Conservation (phyloP, 2,329 filamentous ascomycete genomes). For the Colletotrichum sp. region DNA sequence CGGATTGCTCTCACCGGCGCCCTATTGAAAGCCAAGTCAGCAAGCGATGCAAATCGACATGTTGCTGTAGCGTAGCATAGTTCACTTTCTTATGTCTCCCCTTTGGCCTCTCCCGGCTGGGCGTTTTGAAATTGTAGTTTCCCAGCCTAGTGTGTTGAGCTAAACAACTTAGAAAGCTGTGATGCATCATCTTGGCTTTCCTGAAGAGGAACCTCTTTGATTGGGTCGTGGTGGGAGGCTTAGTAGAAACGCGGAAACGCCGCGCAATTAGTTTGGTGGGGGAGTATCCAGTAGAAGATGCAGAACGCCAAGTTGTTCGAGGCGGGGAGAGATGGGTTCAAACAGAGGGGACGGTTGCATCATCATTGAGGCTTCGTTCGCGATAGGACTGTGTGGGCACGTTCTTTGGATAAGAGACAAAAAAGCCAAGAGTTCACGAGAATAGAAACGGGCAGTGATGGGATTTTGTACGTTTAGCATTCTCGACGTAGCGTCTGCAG, state of each 20-base stretch:
- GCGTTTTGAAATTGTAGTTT: neutral
- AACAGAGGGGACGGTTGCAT: neutral
- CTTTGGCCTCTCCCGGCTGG: neutral
- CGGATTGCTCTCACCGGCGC: neutral
- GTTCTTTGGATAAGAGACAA: neutral
- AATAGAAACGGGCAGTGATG: slow-evolving; percentile 1
- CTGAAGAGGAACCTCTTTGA: neutral
- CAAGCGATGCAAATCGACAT: slow-evolving; percentile 1
- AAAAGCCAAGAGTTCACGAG: slow-evolving; percentile 2
- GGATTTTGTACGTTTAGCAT: slow-evolving; percentile 6
- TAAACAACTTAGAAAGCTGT: neutral
- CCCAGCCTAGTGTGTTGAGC: neutral
- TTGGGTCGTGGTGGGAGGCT: neutral
- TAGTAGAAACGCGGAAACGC: neutral
- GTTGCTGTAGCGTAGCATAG: neutral
- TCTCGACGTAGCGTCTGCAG: neutral
- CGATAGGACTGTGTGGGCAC: neutral
- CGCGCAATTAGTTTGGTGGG: neutral
- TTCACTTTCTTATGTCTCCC: neutral
- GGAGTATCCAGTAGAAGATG: neutral
- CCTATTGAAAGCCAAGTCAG: slow-evolving; percentile 3
- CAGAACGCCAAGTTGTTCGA: neutral
- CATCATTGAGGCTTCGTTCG: neutral
- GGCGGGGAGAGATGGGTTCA: neutral
- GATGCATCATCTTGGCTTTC: slow-evolving; percentile 1